Base-by-base conservation (phyloP, 2,329 filamentous ascomycete genomes). In the Exophiala sp. region DNA sequence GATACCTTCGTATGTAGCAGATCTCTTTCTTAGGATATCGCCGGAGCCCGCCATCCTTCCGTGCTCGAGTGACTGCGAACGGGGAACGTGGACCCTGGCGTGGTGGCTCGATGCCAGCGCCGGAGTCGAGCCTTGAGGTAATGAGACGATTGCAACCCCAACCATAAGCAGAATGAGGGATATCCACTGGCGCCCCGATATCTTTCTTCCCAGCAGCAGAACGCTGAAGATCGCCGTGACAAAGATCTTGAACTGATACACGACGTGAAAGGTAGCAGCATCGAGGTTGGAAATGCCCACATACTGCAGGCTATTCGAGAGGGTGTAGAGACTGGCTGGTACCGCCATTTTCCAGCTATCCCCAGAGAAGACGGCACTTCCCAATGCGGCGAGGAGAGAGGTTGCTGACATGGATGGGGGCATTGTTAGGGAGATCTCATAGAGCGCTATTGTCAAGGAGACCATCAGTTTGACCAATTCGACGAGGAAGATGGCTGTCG, bases 271-370 rank as follows among this genome's bases (percentile, higher is more conserved):
- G 46, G 91, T 89, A 3, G 93, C 88, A 0, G 91, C 86, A 62
- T 95, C 88, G 61, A 97, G 69, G 60, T 97, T 96, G 54, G 87
- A 88, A 9, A 96, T 81, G 1, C 88, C 91, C 45, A 94, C 79
- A 64, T 96, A 98, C 66, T 96, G 88, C 46, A 97, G 72, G n/a
- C 86, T 86, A 64, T 96, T 97, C 63, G 96, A 88, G 22, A 96
- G 66, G 0, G 91, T 95, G 65, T 95, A 97, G 1, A 97, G 75
- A 3, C 82, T 77, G 2, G 91, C 93, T 0, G 91, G 93, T 35
- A 97, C 82, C 7, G 88, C 88, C 57, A 98, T 72, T 68, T 95
- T 95, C 91, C 91, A 97, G 59, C 89, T 89, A 65, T 97, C 93
- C 8, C 85, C 84, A 0, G 85, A 84, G 65, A 97, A 95, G 13